Evolutionary conservation across 1,139 yeast species (phyloP).

Genomic region (Lodderomyces oxycetoniae): DNA sequence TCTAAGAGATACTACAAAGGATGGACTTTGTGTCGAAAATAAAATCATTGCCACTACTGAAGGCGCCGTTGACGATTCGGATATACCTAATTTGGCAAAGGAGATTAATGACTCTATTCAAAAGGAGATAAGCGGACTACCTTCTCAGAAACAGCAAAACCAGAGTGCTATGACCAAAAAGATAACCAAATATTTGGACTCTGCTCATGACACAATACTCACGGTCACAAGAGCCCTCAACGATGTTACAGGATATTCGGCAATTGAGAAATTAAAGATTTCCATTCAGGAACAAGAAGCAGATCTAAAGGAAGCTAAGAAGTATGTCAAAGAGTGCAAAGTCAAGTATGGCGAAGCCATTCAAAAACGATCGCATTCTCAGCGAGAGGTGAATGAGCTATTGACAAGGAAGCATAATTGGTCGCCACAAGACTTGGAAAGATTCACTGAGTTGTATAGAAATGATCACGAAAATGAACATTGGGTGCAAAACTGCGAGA

Average conservation of each 20-base stretch:
- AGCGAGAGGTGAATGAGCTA: slow-evolving; percentile 81
- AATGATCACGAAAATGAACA: slow-evolving; percentile 76
- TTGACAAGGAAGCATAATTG: slow-evolving; percentile 82
- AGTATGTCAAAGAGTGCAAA: slow-evolving; percentile 48
- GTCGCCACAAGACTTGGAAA: slow-evolving; percentile 72
- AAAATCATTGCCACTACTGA: slow-evolving; percentile 12
- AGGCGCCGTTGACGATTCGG: slow-evolving; percentile 9
- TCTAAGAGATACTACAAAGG: slow-evolving; percentile 4
- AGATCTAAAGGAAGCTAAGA: slow-evolving; percentile 48
- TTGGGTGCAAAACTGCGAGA: slow-evolving; percentile 51
- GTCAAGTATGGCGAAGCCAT: slow-evolving; percentile 58
- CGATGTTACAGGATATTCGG: slow-evolving; percentile 88
- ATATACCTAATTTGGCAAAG: slow-evolving; percentile 11
- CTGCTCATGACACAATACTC: slow-evolving; percentile 60
- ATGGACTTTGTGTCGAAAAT: slow-evolving; percentile 10
- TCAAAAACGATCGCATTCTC: slow-evolving; percentile 62
- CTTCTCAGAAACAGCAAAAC: slow-evolving; percentile 27
- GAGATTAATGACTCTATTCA: slow-evolving; percentile 21
- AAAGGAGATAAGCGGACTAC: slow-evolving; percentile 23
- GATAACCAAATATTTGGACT: slow-evolving; percentile 52
- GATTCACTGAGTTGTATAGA: slow-evolving; percentile 75
- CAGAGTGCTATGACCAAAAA: slow-evolving; percentile 24
- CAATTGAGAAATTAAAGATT: slow-evolving; percentile 67
- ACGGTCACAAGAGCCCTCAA: slow-evolving; percentile 74
- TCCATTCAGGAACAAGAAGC: slow-evolving; percentile 51